Evolutionary conservation across 78 protist genomes (phyloP).

Genomic region (Capsaspora owczarzaki): DNA sequence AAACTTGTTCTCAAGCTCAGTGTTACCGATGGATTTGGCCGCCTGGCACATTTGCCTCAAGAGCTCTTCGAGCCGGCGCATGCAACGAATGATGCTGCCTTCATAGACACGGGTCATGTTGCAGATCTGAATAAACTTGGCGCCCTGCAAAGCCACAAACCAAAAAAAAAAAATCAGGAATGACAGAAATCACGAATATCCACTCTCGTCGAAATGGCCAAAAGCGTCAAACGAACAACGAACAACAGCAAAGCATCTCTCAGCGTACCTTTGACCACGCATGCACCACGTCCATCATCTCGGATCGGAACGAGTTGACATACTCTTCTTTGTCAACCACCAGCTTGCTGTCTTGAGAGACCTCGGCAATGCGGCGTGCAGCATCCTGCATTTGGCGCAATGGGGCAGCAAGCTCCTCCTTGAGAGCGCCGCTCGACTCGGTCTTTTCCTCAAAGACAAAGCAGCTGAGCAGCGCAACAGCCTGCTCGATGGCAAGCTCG

Average conservation of each 20-base stretch:
- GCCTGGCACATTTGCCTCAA: conserved; percentile 79
- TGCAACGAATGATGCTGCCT: conserved; percentile 58
- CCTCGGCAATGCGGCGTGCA: conserved; percentile 61
- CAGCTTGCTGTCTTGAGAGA: conserved; percentile 66
- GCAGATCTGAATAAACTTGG: conserved; percentile 70
- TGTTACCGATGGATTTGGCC: conserved; percentile 83
- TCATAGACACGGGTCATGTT: conserved; percentile 86
- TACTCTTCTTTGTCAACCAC: conserved; percentile 60
- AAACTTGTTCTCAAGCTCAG: conserved; percentile 73
- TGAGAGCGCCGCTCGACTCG: neutral
- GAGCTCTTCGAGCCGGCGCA: conserved; percentile 80
- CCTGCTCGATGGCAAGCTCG: conserved; percentile 50
- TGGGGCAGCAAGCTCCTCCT: conserved; percentile 27
- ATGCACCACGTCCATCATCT: conserved; percentile 58
- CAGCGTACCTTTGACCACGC: conserved; percentile 38
- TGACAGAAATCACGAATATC: neutral
- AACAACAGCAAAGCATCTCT: neutral
- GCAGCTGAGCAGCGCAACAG: conserved; percentile 59
- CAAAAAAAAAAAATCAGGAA: neutral
- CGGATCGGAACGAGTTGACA: conserved; percentile 52
- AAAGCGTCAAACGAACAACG: neutral
- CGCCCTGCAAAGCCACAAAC: conserved; percentile 42
- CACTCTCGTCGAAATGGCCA: neutral
- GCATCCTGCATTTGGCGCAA: conserved; percentile 39
- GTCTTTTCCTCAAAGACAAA: conserved; percentile 67